These are phyloP conservation scores for Cryptococcus depauperatus DNA, from an alignment of 1,284 basidiomycete species.

Conservation along the genomic window DNA sequence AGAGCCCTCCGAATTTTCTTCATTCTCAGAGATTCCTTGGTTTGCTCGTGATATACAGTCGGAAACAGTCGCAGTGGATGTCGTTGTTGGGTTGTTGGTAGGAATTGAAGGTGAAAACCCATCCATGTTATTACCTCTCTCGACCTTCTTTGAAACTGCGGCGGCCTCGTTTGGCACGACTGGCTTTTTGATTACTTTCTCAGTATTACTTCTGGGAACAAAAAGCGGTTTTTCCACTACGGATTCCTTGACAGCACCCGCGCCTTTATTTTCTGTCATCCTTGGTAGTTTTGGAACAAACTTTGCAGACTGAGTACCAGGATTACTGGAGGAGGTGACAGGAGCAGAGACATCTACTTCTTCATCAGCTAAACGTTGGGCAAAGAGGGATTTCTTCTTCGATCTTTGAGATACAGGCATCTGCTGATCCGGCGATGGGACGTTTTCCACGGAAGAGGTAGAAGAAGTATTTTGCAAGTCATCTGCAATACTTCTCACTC, in stretches of 20 bases:
- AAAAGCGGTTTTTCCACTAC: conserved; percentile 12
- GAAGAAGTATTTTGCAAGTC: neutral
- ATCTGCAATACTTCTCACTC: neutral
- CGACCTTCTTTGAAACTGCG: neutral
- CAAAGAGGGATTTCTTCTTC: conserved; percentile 32
- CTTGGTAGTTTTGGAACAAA: conserved; percentile 7
- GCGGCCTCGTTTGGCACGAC: conserved; percentile 23
- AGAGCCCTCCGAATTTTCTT: conserved; percentile 25
- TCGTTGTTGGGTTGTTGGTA: no score
- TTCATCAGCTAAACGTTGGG: conserved; percentile 15
- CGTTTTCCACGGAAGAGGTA: neutral
- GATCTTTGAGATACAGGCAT: neutral
- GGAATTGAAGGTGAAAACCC: neutral
- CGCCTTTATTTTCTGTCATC: conserved; percentile 30
- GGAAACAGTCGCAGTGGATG: no score
- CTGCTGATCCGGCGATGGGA: neutral
- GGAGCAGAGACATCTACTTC: conserved; percentile 15
- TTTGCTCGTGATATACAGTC: neutral
- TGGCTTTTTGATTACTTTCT: conserved; percentile 21
- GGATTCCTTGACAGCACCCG: conserved; percentile 15
- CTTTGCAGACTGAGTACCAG: neutral
- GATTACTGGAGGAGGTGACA: conserved; percentile 3
- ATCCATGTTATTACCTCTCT: neutral
- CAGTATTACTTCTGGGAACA: conserved; percentile 20
- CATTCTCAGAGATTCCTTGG: conserved; percentile 8